Base-by-base conservation (phyloP, 805 yeast species). In the Pichia exigua region DNA sequence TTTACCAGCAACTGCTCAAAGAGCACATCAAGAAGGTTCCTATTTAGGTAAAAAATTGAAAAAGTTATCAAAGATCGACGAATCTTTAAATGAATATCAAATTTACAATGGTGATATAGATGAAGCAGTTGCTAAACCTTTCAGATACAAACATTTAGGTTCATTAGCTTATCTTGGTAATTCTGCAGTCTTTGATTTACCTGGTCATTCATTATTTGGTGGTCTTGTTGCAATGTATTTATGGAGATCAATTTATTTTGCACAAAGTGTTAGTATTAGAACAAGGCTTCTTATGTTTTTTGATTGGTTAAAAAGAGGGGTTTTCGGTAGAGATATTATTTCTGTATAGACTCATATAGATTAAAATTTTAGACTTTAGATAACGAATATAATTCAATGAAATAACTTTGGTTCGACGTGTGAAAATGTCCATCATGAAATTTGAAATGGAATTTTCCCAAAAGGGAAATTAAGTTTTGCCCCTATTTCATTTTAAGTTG, bases 1-100 rank as follows among this genome's bases (percentile, higher is more conserved):
- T 59, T 89, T 81, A 60, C 94, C 96, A 42, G 97, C 97, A 60
- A 91, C 98, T 56, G 98, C 97, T 21, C 97, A 91, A 76, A 97
- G 90, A 48, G 98, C 98, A 30, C 82, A 89, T 72, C 97, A 91
- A 75, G 87, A 90, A 71, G 97, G 97, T 65, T 75, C 76, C 50
- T 91, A 80, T 71, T 77, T 91, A 58, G 92, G 91, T 50, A 73
- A 74, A 38, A 79, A 82, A 57, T 82, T 91, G 68, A 77, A 78
- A 64, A 83, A 77, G 59, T 69, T 82, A 60, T 75, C 83, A 60
- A 78, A 76, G 58, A 73, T 83, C 51, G 87, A 83, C 47, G 72
- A 77, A 32, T 17, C 48, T 13, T 65, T 79, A 55, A 72, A 79
- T 60, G 75, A 63, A 57, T 71, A 72, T 54, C 62, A 78, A 44